These are phyloP conservation scores for Luvunga scandens DNA, from an alignment of 345 rosid genomes.

Conservation along the genomic window DNA sequence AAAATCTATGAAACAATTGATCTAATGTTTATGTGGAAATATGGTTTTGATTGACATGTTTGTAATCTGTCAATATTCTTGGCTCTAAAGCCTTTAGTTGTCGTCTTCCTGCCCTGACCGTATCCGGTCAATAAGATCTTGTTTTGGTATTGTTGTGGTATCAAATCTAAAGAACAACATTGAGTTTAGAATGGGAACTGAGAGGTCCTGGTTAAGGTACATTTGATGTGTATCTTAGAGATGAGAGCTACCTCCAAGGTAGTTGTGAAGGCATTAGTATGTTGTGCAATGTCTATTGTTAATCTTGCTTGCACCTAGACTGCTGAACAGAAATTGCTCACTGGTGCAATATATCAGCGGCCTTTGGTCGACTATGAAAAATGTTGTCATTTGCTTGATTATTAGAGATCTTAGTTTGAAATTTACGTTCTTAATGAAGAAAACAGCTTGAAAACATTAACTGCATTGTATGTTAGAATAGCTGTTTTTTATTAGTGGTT, in stretches of 20 bases:
- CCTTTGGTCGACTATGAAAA: neutral
- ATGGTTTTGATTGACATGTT: neutral
- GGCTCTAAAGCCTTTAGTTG: neutral
- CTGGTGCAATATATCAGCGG: neutral
- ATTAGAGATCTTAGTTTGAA: neutral
- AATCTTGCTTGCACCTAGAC: neutral
- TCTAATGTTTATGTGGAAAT: neutral
- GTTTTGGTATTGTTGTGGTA: neutral
- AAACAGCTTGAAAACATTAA: neutral
- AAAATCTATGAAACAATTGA: neutral
- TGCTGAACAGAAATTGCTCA: neutral
- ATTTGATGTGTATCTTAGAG: neutral
- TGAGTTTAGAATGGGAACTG: neutral
- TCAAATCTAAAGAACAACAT: neutral
- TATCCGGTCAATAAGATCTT: neutral
- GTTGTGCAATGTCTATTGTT: neutral
- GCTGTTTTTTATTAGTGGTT: neutral
- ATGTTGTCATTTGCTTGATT: neutral
- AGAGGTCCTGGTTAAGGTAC: neutral
- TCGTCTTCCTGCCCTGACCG: neutral
- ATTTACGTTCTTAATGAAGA: neutral
- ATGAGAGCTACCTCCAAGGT: neutral
- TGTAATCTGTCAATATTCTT: neutral
- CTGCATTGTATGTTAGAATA: neutral
- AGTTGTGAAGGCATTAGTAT: neutral